phyloP scores from a whole-genome alignment of 768 basidiomycete species.

The Lactarius hatsudake region DNA sequence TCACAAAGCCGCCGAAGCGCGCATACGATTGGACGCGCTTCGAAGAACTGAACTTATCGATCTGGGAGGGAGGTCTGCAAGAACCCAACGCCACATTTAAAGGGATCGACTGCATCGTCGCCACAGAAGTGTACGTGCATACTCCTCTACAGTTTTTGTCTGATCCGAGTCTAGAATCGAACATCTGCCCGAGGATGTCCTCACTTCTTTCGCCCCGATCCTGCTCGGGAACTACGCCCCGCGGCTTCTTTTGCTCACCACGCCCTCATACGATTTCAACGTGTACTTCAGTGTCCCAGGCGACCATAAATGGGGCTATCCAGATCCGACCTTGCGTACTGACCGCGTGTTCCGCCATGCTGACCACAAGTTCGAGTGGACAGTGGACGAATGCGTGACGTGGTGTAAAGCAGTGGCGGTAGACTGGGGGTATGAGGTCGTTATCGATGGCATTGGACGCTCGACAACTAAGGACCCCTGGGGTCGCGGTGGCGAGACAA shows the following conservation, averaged over 20 bases:
- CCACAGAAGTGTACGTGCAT: constrained; percentile 71
- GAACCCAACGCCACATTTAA: constrained; percentile 63
- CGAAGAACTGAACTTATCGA: constrained; percentile 60
- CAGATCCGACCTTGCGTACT: constrained; percentile 76
- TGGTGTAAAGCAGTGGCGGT: constrained; percentile 58
- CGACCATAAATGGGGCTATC: constrained; percentile 45
- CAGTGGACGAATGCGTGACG: constrained; percentile 60
- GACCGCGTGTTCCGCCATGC: constrained; percentile 71
- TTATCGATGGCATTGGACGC: constrained; percentile 56
- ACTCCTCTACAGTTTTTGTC: constrained; percentile 11
- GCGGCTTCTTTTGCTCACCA: constrained; percentile 70
- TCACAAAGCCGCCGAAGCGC: constrained; percentile 43
- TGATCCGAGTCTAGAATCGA: constrained; percentile 58
- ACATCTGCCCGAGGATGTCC: constrained; percentile 59
- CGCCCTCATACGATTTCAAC: constrained; percentile 85
- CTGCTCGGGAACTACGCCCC: constrained; percentile 81
- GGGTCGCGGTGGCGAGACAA: constrained; percentile 62
- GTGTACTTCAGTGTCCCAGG: constrained; percentile 63
- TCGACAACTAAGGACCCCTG: constrained; percentile 62
- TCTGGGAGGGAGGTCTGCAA: constrained; percentile 78
- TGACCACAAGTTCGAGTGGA: constrained; percentile 93
- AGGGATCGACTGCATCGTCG: constrained; percentile 66
- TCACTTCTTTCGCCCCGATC: constrained; percentile 63
- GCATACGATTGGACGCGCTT: constrained; percentile 45
- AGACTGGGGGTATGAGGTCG: constrained; percentile 72